Conservation (phyloP, 1,139 yeast species). For the Yamadazyma epiphylla region DNA sequence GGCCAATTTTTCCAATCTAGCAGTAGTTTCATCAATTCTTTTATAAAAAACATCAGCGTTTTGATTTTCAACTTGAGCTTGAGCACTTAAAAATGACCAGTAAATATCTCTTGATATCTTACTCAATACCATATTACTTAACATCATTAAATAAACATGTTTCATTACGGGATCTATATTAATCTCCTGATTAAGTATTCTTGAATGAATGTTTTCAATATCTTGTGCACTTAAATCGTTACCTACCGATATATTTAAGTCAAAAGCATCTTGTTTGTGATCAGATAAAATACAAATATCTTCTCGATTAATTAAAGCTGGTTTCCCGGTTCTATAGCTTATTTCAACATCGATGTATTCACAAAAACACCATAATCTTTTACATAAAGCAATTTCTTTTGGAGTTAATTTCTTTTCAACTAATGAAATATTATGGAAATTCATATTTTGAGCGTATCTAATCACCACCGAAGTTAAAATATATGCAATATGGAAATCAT, state of each 20-base stretch:
- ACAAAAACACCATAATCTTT: conserved; percentile 54
- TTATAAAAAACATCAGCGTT: conserved; percentile 5
- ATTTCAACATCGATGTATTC: conserved; percentile 50
- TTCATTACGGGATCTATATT: too few relatives aligned
- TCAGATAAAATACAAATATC: conserved; percentile 34
- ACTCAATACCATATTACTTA: too few relatives aligned
- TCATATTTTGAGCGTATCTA: conserved; percentile 60
- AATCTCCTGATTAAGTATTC: too few relatives aligned
- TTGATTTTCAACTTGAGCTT: conserved; percentile 10
- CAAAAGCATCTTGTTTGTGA: too few relatives aligned
- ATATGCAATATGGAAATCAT: conserved; percentile 38
- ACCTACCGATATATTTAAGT: too few relatives aligned
- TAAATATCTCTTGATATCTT: too few relatives aligned
- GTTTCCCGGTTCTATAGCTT: conserved; percentile 53
- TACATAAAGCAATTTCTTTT: conserved; percentile 32
- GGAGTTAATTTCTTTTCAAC: conserved; percentile 30
- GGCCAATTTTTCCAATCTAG: conserved; percentile 11
- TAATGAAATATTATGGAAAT: conserved; percentile 54
- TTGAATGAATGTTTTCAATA: too few relatives aligned
- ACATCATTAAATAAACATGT: too few relatives aligned
- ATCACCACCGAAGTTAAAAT: conserved; percentile 47
- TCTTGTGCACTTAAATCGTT: too few relatives aligned
- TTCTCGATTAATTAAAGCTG: conserved; percentile 47
- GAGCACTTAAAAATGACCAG: conserved; percentile 14
- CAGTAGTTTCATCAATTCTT: conserved; percentile 6